Evolutionary conservation across 768 basidiomycete genomes (phyloP).

Genomic region (Russula emetica): DNA sequence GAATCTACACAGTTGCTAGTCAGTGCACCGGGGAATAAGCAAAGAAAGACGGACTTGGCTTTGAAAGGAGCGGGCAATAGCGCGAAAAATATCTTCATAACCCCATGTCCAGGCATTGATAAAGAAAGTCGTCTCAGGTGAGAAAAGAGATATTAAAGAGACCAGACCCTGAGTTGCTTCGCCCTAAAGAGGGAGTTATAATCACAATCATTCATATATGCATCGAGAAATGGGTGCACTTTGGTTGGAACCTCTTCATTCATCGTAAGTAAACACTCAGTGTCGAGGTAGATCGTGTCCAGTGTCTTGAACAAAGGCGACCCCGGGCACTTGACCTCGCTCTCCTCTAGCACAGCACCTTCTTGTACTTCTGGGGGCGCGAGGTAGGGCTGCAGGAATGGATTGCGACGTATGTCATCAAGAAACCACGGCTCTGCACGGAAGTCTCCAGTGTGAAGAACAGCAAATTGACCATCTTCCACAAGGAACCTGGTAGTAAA

Average conservation of each 20-base stretch:
- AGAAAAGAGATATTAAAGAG: constrained; percentile 64
- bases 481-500: constrained; percentile 68
- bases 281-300: constrained; percentile 82
- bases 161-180: constrained; percentile 64
- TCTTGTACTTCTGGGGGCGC: constrained; percentile 28
- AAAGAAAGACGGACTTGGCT: constrained; percentile 44
- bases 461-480: constrained; percentile 59
- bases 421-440: constrained; percentile 83
- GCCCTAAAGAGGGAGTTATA: constrained; percentile 41
- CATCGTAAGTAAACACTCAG: constrained; percentile 55
- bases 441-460: constrained; percentile 93
- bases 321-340: background rate
- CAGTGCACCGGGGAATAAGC: background rate
- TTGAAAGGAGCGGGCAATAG: constrained; percentile 61
- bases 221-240: background rate
- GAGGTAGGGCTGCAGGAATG: constrained; percentile 69
- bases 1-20: constrained; percentile 50
- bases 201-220: background rate
- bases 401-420: constrained; percentile 60
- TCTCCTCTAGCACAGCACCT: background rate
- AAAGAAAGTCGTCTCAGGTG: constrained; percentile 69
- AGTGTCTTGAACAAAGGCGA: constrained; percentile 39
- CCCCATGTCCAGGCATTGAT: constrained; percentile 96
- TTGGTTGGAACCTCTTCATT: constrained; percentile 7
- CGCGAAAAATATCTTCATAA: constrained; percentile 87